Percentiles rank a stretch among this genome's conserved stretches.
Evolutionary conservation across 352 stramenopile species (phyloP).

Genomic region (Pythium dissimile): DNA sequence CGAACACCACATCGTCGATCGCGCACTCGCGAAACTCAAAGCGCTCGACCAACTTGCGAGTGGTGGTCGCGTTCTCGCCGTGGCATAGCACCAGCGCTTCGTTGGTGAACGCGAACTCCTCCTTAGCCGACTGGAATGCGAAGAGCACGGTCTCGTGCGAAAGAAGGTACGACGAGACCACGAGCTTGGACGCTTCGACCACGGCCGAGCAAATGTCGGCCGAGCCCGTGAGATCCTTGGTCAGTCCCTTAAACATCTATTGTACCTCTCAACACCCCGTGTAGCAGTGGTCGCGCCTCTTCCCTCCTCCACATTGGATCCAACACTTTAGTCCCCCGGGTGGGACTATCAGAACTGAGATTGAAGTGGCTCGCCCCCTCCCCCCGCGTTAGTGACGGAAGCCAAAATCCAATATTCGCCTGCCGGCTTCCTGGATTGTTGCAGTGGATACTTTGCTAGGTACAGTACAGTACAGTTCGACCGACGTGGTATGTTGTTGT

Average conservation of each 20-base stretch:
- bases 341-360: too few species aligned
- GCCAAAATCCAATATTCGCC: neutral
- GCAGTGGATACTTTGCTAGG: too few species aligned
- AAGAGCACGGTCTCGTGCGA: constrained; percentile 45
- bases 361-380: neutral
- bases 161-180: constrained; percentile 32
- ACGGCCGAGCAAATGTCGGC: constrained; percentile 49
- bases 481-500: too few species aligned
- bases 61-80: constrained; percentile 41
- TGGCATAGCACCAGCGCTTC: constrained; percentile 41
- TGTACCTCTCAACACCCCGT: too few species aligned
- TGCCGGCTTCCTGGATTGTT: too few species aligned
- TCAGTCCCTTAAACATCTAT: constrained; percentile 44
- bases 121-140: constrained; percentile 50
- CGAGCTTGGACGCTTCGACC: constrained; percentile 27
- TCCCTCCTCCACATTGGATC: too few species aligned
- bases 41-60: constrained; percentile 38
- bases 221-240: constrained; percentile 46
- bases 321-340: too few species aligned
- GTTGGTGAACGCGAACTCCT: constrained; percentile 64
- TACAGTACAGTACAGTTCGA: too few species aligned
- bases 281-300: too few species aligned
- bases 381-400: neutral
- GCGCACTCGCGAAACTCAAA: constrained; percentile 37
- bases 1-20: constrained; percentile 36